phyloP scores from a whole-genome alignment of 169 alveolate genomes.

The Amoebophrya sp. region DNA sequence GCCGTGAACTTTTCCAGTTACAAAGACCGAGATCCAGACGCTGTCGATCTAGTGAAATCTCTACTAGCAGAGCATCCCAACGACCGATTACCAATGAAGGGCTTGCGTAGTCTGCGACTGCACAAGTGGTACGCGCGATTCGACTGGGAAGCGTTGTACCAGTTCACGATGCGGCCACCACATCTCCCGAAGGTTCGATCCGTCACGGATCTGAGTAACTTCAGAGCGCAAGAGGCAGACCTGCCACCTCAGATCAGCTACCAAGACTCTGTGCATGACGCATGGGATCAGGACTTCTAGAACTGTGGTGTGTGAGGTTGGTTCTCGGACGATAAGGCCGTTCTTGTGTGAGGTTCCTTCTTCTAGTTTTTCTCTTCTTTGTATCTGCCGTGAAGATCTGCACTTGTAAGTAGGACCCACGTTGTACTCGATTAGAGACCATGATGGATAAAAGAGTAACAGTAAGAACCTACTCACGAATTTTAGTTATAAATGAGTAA shows the following conservation, averaged over 20 bases:
- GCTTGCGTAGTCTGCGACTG: not conserved
- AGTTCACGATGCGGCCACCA: not conserved
- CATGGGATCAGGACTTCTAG: no score
- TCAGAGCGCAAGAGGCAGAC: not conserved
- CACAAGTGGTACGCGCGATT: constrained; percentile 15
- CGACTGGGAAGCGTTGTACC: not conserved
- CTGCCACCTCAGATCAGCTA: not conserved
- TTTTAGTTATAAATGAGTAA: no score
- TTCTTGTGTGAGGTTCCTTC: no score
- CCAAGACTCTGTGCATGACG: no score
- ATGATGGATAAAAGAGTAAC: no score
- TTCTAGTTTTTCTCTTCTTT: no score
- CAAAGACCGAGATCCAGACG: not conserved
- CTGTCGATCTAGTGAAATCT: not conserved
- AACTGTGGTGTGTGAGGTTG: no score
- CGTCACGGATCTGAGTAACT: not conserved
- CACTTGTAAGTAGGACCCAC: no score
- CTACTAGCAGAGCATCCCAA: not conserved
- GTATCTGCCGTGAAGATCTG: no score
- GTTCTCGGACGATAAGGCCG: no score
- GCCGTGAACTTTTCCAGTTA: not conserved
- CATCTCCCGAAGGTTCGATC: not conserved
- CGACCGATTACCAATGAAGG: not conserved
- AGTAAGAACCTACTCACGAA: no score
- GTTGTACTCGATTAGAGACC: no score